These are phyloP conservation scores for Spergularia bocconei DNA, from an alignment of 148 eudicot species.

Conservation along the genomic window DNA sequence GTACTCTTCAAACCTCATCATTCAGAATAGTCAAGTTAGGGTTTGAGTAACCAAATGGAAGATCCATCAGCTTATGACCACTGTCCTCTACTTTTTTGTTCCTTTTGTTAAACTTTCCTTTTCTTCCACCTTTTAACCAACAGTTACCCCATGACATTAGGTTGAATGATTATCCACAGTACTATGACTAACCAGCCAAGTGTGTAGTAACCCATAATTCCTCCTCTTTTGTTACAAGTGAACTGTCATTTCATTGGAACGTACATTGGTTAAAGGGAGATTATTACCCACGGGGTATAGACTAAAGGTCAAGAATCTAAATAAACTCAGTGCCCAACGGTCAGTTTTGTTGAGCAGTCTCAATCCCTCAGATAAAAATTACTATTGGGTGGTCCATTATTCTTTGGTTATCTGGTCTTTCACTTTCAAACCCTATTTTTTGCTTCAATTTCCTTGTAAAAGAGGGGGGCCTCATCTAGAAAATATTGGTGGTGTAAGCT, in stretches of 20 bases:
- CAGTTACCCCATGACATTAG: constrained; percentile 8
- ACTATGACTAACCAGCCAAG: not conserved
- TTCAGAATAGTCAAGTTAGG: too few species aligned
- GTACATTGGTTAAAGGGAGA: constrained; percentile 2
- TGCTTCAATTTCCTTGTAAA: not conserved
- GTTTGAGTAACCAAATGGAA: not conserved
- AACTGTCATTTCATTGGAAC: constrained; percentile 23
- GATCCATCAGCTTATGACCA: constrained; percentile 8
- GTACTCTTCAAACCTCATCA: too few species aligned
- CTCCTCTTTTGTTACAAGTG: not conserved
- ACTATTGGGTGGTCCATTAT: constrained; percentile 24
- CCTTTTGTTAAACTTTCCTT: not conserved
- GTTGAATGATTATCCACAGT: not conserved
- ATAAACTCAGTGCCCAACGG: constrained; percentile 23
- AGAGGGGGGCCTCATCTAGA: not conserved
- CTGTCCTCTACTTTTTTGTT: not conserved
- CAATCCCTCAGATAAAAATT: constrained; percentile 13
- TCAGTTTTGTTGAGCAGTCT: constrained; percentile 23
- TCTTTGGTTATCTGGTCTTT: not conserved
- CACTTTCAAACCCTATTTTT: not conserved
- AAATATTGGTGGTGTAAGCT: not conserved
- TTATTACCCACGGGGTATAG: constrained; percentile 27
- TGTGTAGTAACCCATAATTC: not conserved
- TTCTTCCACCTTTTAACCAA: constrained; percentile 13
- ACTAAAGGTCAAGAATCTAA: constrained; percentile 12